phyloP scores from a whole-genome alignment of 2,329 filamentous ascomycete species.

The Colletotrichum higginsianum region DNA sequence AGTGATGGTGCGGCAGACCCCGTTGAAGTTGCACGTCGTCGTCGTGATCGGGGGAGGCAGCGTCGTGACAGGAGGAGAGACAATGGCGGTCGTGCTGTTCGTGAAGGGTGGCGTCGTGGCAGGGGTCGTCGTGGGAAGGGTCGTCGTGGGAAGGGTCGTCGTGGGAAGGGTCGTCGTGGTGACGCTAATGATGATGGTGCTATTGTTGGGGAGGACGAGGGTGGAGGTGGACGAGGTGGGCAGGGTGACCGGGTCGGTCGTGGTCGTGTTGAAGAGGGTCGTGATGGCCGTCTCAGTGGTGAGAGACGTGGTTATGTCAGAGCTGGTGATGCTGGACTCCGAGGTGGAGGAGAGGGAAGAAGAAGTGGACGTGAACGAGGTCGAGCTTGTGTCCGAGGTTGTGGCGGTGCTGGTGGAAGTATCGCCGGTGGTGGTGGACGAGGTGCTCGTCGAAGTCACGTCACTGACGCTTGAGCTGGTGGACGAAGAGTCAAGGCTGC shows the following conservation, averaged over 20 bases:
- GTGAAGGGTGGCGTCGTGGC: not conserved
- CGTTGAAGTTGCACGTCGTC: not conserved
- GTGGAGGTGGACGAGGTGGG: not conserved
- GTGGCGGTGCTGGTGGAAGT: slow-evolving; percentile 3
- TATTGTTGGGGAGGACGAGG: not conserved
- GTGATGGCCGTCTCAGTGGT: not conserved
- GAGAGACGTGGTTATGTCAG: slow-evolving; percentile 6
- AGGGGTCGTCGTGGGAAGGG: not conserved
- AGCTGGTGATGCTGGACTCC: not conserved
- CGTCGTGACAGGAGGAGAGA: not conserved
- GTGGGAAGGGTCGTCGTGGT: not conserved
- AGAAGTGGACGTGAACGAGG: not conserved
- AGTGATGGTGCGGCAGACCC: not conserved
- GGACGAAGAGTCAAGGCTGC: not conserved
- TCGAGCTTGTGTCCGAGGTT: not conserved
- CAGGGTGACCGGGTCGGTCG: not conserved
- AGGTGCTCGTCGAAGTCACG: not conserved
- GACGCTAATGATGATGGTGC: not conserved
- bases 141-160: too few relatives aligned
- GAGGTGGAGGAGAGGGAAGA: not conserved
- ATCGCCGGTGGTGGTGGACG: slow-evolving; percentile 5
- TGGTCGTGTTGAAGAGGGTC: not conserved
- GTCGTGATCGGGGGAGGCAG: too few relatives aligned
- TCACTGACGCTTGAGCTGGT: too few relatives aligned
- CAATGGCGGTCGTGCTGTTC: not conserved